Conservation (phyloP, 371 early-diverging fungal genomes). For the Entomophthora muscae region DNA sequence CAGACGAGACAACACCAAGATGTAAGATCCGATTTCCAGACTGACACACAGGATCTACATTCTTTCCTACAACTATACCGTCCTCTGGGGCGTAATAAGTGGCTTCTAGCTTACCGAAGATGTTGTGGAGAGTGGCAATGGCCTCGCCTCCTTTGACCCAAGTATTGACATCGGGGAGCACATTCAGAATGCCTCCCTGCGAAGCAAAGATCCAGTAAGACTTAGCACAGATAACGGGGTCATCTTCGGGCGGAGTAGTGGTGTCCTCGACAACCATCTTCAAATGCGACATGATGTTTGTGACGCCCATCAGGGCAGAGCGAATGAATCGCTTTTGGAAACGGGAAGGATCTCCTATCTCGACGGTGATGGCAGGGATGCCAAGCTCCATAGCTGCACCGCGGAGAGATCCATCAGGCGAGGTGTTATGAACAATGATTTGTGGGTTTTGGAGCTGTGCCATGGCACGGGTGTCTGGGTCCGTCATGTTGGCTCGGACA, state of each 20-base stretch:
- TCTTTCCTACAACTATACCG: slow-evolving; percentile 49
- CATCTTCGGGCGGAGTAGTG: slow-evolving; percentile 21
- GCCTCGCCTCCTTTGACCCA: slow-evolving; percentile 69
- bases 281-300: slow-evolving; percentile 37
- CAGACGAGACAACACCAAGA: slow-evolving; percentile 48
- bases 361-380: slow-evolving; percentile 75
- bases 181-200: slow-evolving; percentile 25
- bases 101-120: slow-evolving; percentile 82
- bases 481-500: slow-evolving; percentile 74
- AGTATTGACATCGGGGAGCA: slow-evolving; percentile 71
- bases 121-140: slow-evolving; percentile 78
- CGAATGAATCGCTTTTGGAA: slow-evolving; percentile 57
- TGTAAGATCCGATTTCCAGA: slow-evolving; percentile 62
- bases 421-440: slow-evolving; percentile 36
- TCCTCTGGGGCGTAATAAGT: slow-evolving; percentile 74
- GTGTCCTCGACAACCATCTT: slow-evolving; percentile 32
- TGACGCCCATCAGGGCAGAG: slow-evolving; percentile 40
- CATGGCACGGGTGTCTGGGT: slow-evolving; percentile 47
- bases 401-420: slow-evolving; percentile 54
- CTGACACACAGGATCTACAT: slow-evolving; percentile 60
- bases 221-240: slow-evolving; percentile 32
- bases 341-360: slow-evolving; percentile 58
- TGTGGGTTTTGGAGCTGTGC: slow-evolving; percentile 80
- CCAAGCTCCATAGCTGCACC: slow-evolving; percentile 62
- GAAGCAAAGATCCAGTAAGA: slow-evolving; percentile 38